Percentiles rank a stretch among this genome's conserved stretches.
These are phyloP conservation scores for Jasminum sambac DNA, from an alignment of 257 asterid species.

Conservation along the genomic window DNA sequence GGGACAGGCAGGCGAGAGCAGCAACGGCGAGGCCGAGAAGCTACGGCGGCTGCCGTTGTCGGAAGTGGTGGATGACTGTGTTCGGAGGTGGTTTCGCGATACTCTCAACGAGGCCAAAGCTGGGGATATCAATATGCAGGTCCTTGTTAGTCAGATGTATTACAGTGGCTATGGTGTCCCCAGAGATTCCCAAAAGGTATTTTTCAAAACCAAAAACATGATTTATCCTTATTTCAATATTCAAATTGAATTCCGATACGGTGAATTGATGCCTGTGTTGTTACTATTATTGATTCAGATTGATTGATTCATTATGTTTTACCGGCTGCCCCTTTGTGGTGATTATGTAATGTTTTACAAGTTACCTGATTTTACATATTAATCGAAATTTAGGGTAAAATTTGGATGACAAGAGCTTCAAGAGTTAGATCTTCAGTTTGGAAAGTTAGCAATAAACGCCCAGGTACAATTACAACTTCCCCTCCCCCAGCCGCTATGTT, in stretches of 20 bases:
- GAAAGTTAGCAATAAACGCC: conserved; percentile 77
- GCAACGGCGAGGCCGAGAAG: conserved; percentile 24
- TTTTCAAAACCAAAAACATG: not conserved
- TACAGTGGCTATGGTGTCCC: conserved; percentile 60
- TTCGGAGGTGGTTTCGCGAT: conserved; percentile 67
- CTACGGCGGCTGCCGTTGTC: conserved; percentile 44
- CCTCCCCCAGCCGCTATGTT: conserved; percentile 5
- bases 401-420: conserved; percentile 69
- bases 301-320: conserved; percentile 1
- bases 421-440: conserved; percentile 65
- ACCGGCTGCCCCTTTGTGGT: not conserved
- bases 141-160: conserved; percentile 75
- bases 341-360: not conserved
- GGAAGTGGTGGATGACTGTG: conserved; percentile 65
- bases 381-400: conserved; percentile 46
- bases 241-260: not conserved
- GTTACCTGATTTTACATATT: conserved; percentile 14
- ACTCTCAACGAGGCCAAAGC: conserved; percentile 71
- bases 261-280: not conserved
- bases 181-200: conserved; percentile 59
- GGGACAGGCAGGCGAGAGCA: conserved; percentile 34
- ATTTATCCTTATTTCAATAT: not conserved
- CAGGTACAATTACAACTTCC: conserved; percentile 39
- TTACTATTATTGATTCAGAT: not conserved
- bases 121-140: conserved; percentile 81